Percentiles rank a stretch among this genome's conserved stretches.
Conservation (phyloP, 148 eudicot genomes). For the Beta vulgaris region DNA sequence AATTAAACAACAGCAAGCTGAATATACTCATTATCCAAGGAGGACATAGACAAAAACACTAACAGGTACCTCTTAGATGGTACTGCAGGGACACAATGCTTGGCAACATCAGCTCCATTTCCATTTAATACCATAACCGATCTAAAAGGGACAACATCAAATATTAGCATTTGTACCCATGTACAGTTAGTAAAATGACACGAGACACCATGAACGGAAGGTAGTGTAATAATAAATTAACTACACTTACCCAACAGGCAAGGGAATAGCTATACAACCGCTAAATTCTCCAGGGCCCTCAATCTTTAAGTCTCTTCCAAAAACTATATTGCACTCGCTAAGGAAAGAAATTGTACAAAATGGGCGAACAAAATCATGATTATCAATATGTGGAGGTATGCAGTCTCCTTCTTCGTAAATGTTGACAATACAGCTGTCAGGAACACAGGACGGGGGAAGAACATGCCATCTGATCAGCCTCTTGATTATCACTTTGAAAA, state of each 20-base stretch:
- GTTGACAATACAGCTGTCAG: constrained; percentile 95
- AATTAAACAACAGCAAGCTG: background rate
- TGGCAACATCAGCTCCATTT: constrained; percentile 52
- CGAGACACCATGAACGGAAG: background rate
- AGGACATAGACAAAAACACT: background rate
- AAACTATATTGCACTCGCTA: constrained; percentile 81
- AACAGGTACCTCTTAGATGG: constrained; percentile 40
- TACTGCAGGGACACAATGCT: constrained; percentile 59
- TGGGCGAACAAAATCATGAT: constrained; percentile 92
- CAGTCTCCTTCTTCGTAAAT: constrained; percentile 91
- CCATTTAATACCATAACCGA: constrained; percentile 48
- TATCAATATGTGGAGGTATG: constrained; percentile 97
- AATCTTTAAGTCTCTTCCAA: constrained; percentile 73
- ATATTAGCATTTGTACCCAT: background rate
- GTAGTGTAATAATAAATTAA: background rate
- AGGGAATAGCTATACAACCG: constrained; percentile 57
- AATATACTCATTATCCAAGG: background rate
- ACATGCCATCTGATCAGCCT: constrained; percentile 91
- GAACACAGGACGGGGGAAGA: constrained; percentile 83
- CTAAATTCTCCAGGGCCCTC: constrained; percentile 74
- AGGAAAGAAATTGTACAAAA: constrained; percentile 94
- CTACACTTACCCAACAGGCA: constrained; percentile 80
- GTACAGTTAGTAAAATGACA: background rate
- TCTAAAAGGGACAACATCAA: constrained; percentile 23
- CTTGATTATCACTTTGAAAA: constrained; percentile 75